Percentiles rank a stretch among this genome's conserved stretches.
These are phyloP conservation scores for Penicillium samsonianum DNA, from an alignment of 495 filamentous ascomycete genomes.

Conservation along the genomic window DNA sequence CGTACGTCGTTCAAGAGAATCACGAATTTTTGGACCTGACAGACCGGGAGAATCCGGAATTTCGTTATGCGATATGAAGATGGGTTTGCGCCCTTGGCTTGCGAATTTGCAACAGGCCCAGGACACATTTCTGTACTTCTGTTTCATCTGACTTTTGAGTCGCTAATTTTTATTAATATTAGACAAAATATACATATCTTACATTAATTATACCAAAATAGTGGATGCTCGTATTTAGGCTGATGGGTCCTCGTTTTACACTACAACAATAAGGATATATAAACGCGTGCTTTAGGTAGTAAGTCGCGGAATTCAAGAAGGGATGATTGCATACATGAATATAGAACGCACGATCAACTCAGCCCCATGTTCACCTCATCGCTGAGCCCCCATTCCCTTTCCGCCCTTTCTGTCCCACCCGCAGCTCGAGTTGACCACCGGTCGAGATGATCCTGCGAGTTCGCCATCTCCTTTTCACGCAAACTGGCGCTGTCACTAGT, in stretches of 20 bases:
- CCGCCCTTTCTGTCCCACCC: slow-evolving; percentile 45
- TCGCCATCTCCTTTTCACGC: slow-evolving; percentile 51
- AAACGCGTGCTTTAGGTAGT: not conserved
- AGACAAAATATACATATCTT: no score
- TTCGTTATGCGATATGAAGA: slow-evolving; percentile 8
- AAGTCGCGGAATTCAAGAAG: not conserved
- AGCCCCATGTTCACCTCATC: slow-evolving; percentile 58
- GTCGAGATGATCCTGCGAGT: slow-evolving; percentile 51
- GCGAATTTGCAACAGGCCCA: not conserved
- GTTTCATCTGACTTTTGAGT: no score
- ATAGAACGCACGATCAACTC: slow-evolving; percentile 36
- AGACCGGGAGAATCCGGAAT: slow-evolving; percentile 36
- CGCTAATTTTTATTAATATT: no score
- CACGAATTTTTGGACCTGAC: slow-evolving; percentile 58
- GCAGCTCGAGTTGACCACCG: slow-evolving; percentile 43
- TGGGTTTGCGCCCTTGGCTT: not conserved
- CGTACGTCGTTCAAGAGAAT: slow-evolving; percentile 37
- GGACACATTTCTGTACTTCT: no score
- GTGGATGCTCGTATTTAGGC: no score
- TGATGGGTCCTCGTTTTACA: not conserved
- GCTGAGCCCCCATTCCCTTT: slow-evolving; percentile 49
- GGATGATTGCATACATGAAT: not conserved
- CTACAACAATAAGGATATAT: slow-evolving; percentile 4
- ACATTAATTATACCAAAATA: no score
- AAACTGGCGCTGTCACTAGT: slow-evolving; percentile 45